A percentile compares a stretch with the other conserved stretches of the same genome.
Evolutionary conservation across 176 grass and related monocot species (phyloP).

Genomic region (Zea luxurians): DNA sequence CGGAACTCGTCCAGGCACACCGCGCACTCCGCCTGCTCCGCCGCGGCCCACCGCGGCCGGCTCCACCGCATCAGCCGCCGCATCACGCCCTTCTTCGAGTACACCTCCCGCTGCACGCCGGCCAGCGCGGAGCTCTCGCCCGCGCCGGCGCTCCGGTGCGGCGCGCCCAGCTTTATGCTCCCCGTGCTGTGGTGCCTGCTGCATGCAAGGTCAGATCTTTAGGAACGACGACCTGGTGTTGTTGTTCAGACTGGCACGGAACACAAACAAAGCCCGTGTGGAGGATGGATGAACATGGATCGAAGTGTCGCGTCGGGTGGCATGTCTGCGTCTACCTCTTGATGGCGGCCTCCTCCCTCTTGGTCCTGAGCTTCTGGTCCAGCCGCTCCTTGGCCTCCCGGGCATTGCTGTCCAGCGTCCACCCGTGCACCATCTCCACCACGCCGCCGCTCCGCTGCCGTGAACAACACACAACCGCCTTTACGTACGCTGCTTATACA

Average conservation of each 20-base stretch:
- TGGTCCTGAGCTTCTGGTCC: slow-evolving; percentile 65
- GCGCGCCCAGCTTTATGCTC: slow-evolving; percentile 46
- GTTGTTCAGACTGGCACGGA: not conserved
- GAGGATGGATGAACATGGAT: too few species aligned
- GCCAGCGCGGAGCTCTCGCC: not conserved
- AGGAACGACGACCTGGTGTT: not conserved
- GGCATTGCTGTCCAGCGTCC: slow-evolving; percentile 64
- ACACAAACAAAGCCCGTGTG: too few species aligned
- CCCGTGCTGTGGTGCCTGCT: slow-evolving; percentile 69
- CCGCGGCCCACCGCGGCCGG: slow-evolving; percentile 68
- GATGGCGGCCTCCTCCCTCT: slow-evolving; percentile 35
- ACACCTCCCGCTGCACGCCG: slow-evolving; percentile 69
- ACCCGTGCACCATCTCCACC: slow-evolving; percentile 52
- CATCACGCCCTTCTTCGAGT: slow-evolving; percentile 58
- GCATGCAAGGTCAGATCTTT: not conserved
- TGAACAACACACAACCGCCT: not conserved
- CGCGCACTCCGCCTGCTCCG: slow-evolving; percentile 67
- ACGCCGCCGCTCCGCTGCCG: slow-evolving; percentile 52
- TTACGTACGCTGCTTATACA: too few species aligned
- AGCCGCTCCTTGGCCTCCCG: slow-evolving; percentile 87
- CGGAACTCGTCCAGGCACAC: slow-evolving; percentile 92
- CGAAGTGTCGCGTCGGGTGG: not conserved
- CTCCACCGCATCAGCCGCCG: slow-evolving; percentile 73
- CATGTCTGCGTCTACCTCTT: slow-evolving; percentile 45
- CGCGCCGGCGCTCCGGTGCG: not conserved